phyloP scores from a whole-genome alignment of 2,329 filamentous ascomycete genomes.

The Colletotrichum spinosum region DNA sequence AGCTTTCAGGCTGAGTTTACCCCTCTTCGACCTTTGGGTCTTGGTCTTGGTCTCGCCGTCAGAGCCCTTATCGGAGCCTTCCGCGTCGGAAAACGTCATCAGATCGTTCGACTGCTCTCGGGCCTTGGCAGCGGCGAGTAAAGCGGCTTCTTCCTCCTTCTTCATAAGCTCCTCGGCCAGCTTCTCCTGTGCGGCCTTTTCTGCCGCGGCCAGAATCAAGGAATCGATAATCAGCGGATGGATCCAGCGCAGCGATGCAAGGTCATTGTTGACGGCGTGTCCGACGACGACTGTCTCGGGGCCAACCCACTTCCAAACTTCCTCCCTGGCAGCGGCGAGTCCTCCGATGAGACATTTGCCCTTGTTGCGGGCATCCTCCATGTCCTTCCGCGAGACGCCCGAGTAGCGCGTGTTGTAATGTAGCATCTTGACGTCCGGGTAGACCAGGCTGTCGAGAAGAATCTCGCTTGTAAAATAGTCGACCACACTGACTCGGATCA shows the following conservation, averaged over 20 bases:
- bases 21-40: conserved; percentile 29
- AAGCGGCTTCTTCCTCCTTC: conserved; percentile 24
- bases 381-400: conserved; percentile 55
- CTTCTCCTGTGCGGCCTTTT: conserved; percentile 31
- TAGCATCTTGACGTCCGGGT: conserved; percentile 56
- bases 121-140: neutral
- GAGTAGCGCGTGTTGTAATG: conserved; percentile 64
- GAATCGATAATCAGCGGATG: conserved; percentile 60
- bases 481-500: conserved; percentile 63
- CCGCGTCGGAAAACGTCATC: conserved; percentile 24
- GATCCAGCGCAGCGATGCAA: conserved; percentile 60
- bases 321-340: conserved; percentile 52
- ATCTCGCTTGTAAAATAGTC: conserved; percentile 62
- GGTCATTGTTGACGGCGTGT: conserved; percentile 56
- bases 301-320: conserved; percentile 57
- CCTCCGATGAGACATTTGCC: conserved; percentile 53
- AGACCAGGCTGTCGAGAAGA: conserved; percentile 64
- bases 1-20: conserved; percentile 48
- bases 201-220: conserved; percentile 46
- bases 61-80: neutral
- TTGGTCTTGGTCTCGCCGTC: conserved; percentile 32
- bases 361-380: conserved; percentile 49
- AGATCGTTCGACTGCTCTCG: conserved; percentile 13
- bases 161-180: conserved; percentile 33
- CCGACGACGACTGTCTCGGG: conserved; percentile 60